Percentiles rank a stretch among this genome's conserved stretches.
phyloP scores from a whole-genome alignment of 2,329 filamentous ascomycete genomes.

The Colletotrichum musae region DNA sequence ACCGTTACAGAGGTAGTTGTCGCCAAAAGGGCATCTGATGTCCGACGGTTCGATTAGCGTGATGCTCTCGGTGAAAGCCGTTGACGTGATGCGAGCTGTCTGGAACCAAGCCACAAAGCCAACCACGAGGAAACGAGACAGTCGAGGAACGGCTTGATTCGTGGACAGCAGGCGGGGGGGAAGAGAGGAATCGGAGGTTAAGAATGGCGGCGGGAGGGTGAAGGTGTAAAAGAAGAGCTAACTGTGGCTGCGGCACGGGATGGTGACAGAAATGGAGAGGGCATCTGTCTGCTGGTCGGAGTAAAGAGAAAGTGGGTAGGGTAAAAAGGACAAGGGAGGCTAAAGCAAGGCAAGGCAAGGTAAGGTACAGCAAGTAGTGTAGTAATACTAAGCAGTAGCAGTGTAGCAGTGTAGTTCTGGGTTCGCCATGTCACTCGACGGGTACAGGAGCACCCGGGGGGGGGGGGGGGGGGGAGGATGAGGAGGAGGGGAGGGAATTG shows the following conservation, averaged over 20 bases:
- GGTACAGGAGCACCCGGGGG: constrained; percentile 50
- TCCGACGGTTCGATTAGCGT: constrained; percentile 35
- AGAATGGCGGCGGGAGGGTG: constrained; percentile 14
- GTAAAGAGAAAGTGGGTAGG: constrained; percentile 43
- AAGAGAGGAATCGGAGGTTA: constrained; percentile 7
- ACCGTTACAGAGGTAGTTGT: constrained; percentile 4
- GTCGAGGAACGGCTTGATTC: constrained; percentile 7
- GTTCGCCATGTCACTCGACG: constrained; percentile 45
- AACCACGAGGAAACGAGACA: constrained; percentile 6
- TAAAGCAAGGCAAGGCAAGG: constrained; percentile 46
- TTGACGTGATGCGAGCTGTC: constrained; percentile 4
- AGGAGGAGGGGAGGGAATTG: not conserved
- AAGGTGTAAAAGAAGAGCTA: constrained; percentile 29
- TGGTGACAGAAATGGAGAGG: constrained; percentile 34
- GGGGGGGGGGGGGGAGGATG: not conserved
- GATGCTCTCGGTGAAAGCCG: not conserved
- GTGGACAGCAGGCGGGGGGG: constrained; percentile 7
- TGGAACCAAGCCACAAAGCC: constrained; percentile 7
- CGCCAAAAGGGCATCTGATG: constrained; percentile 27
- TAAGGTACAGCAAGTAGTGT: constrained; percentile 48
- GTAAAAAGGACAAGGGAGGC: constrained; percentile 44
- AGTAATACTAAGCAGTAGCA: too few relatives aligned
- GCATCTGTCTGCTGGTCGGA: constrained; percentile 24
- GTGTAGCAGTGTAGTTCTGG: constrained; percentile 39
- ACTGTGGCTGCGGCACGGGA: constrained; percentile 31